phyloP scores from a whole-genome alignment of 129 eudicot species.

The Escallonia herrerae region DNA sequence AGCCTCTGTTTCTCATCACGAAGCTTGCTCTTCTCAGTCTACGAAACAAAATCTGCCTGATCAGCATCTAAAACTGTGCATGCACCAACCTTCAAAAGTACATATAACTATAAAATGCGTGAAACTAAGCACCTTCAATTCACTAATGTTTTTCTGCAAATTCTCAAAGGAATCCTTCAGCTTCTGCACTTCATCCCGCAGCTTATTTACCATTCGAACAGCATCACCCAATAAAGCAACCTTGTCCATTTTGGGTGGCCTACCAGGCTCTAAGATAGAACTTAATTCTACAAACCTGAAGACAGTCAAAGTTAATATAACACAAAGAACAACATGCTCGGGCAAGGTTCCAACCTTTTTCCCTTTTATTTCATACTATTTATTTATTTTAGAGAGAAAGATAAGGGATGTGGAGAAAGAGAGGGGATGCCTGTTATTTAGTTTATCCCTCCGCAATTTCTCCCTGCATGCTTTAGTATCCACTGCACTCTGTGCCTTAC shows the following conservation, averaged over 20 bases:
- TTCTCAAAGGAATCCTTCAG: constrained; percentile 32
- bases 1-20: constrained; percentile 37
- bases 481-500: constrained; percentile 27
- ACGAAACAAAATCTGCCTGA: background rate
- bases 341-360: too few species aligned
- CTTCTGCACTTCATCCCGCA: constrained; percentile 40
- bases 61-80: too few species aligned
- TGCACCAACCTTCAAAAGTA: background rate
- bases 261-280: constrained; percentile 42
- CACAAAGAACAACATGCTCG: too few species aligned
- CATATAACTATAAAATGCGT: background rate
- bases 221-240: constrained; percentile 39
- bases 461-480: constrained; percentile 59
- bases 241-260: constrained; percentile 40
- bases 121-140: constrained; percentile 17
- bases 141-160: constrained; percentile 38
- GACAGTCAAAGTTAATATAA: background rate
- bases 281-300: constrained; percentile 42
- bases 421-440: constrained; percentile 39
- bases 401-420: background rate
- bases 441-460: constrained; percentile 50
- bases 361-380: too few species aligned
- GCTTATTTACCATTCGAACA: constrained; percentile 34
- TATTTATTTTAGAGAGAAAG: background rate
- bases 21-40: constrained; percentile 43